Evolutionary conservation across 2,329 filamentous ascomycete genomes (phyloP).

Genomic region (Diaporthe eres): DNA sequence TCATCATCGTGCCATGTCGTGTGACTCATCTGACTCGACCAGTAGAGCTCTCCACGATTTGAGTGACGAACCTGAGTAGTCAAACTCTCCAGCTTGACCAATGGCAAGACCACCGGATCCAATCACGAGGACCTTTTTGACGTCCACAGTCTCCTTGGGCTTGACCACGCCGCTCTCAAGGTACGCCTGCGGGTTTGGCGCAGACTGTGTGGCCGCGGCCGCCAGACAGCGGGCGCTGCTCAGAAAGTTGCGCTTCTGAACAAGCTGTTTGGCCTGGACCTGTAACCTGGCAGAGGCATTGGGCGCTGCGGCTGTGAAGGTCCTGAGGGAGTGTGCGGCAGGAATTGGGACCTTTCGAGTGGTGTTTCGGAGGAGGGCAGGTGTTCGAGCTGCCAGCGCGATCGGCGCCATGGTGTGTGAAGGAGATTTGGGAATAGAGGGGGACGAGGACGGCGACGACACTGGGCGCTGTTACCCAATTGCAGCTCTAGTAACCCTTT

Average conservation of each 20-base stretch:
- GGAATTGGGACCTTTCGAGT: constrained; percentile 63
- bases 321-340: constrained; percentile 58
- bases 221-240: constrained; percentile 59
- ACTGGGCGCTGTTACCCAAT: constrained; percentile 39
- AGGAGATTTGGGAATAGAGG: constrained; percentile 47
- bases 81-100: constrained; percentile 97
- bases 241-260: constrained; percentile 65
- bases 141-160: constrained; percentile 83
- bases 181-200: constrained; percentile 88
- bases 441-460: constrained; percentile 37
- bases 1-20: constrained; percentile 35
- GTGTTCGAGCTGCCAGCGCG: constrained; percentile 69
- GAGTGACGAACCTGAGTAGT: constrained; percentile 87
- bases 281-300: constrained; percentile 53
- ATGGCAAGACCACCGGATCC: constrained; percentile 95
- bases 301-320: constrained; percentile 56
- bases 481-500: constrained; percentile 35
- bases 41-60: constrained; percentile 35
- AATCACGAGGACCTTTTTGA: constrained; percentile 98
- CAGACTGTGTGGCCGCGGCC: constrained; percentile 70
- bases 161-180: constrained; percentile 90
- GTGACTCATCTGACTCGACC: constrained; percentile 47
- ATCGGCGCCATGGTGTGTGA: constrained; percentile 57
- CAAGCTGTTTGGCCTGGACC: constrained; percentile 49
- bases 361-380: constrained; percentile 69